Evolutionary conservation across 2,329 filamentous ascomycete species (phyloP), one percentile per base, ranked within the genome.

Genomic region (Alternaria triticimaculans): DNA sequence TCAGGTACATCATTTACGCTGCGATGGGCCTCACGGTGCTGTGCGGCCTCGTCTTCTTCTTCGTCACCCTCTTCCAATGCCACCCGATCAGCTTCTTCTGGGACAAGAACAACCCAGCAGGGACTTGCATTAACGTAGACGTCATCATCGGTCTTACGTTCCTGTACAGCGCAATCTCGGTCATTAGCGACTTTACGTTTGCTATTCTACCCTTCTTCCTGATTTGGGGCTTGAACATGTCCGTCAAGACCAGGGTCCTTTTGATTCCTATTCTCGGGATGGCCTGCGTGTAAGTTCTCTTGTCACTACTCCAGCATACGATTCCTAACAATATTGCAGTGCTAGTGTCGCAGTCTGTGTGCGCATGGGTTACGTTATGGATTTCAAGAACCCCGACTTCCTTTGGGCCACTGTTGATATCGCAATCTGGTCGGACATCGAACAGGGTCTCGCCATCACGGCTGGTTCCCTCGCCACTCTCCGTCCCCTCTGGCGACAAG

Each of bases 211-310:
- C 86, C 0, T 79, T 86, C 7, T 81, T 82, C 12, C 81, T 88
- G 43, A 77, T 88, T 0, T 86, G 84, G 83, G 76, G 82, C 20
- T 78, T 87, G 37, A 81, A 84, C 61, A 84, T 87, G 76, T 83
- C 82, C 45, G 73, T 72, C 43, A 78, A 80, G 41, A 84, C 82
- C 4, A 87, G 86, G 67, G 56, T 82, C 6, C 77, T 82, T 15
- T 78, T 87, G 26, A 82, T 80, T 5, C 67, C 82, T 3, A 80
- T 88, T 51, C 72, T 88, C 3, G 80, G 83, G 44, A 82, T 87
- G 76, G 86, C 82, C 12, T 81, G 85, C 62, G 72, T 87, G 84
- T 86, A 75, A 72, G 79, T 75, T 21, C 7, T 15, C 12, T n/a
- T 3, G 10, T n/a, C 9, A 10, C 14, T 11, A 6, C 21, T 21